phyloP scores from a whole-genome alignment of 2,329 filamentous ascomycete species.

The Arachnomyces sp. region DNA sequence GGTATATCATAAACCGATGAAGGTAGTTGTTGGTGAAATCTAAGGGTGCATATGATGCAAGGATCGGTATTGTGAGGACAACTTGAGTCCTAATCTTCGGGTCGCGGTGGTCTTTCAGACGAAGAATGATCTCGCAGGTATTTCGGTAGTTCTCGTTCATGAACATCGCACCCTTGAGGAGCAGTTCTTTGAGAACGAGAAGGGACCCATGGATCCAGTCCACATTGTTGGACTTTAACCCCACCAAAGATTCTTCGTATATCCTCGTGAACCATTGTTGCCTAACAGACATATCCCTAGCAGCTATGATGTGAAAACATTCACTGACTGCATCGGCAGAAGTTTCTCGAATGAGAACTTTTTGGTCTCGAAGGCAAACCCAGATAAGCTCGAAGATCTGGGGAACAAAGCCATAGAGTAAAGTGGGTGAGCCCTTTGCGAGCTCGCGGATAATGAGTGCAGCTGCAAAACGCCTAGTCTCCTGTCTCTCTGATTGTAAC shows the following conservation, averaged over 20 bases:
- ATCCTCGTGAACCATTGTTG: conserved; percentile 84
- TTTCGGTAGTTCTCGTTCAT: conserved; percentile 94
- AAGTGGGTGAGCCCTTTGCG: conserved; percentile 82
- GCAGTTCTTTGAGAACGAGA: conserved; percentile 81
- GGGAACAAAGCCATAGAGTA: conserved; percentile 93
- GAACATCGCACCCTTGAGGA: conserved; percentile 95
- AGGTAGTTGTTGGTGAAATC: conserved; percentile 84
- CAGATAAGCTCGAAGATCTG: conserved; percentile 94
- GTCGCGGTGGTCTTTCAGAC: conserved; percentile 88
- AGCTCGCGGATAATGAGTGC: conserved; percentile 86
- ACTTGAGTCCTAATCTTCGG: conserved; percentile 80
- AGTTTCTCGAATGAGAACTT: conserved; percentile 83
- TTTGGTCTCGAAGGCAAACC: conserved; percentile 82
- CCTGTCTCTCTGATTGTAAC: conserved; percentile 88
- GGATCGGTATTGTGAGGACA: conserved; percentile 80
- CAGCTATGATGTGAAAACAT: conserved; percentile 90
- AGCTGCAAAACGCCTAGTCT: conserved; percentile 86
- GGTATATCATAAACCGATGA: conserved; percentile 93
- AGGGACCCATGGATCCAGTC: conserved; percentile 92
- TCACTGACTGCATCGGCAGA: conserved; percentile 89
- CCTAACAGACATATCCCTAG: conserved; percentile 82
- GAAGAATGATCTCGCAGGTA: conserved; percentile 84
- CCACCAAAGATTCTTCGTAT: conserved; percentile 72
- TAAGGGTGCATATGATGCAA: conserved; percentile 84
- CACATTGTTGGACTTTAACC: conserved; percentile 69